Base-by-base conservation (phyloP, 257 asterid species). In the Lavandula angustifolia region DNA sequence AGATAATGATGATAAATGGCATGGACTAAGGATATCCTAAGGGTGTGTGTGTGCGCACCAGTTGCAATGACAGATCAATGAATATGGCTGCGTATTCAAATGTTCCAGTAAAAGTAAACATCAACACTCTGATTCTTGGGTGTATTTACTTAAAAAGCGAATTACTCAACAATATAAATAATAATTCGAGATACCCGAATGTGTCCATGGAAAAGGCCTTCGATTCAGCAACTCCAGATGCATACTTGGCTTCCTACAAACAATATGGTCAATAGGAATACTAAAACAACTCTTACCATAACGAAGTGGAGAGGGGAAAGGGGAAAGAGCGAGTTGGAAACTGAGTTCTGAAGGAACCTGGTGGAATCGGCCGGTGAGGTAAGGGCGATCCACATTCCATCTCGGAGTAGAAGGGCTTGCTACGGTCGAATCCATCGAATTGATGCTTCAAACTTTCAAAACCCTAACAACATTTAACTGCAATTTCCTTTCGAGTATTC, bases 371-470 rank as follows among this genome's bases (percentile, higher is more conserved):
- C 91, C 91, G 17, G 92, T 86, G 54, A 81, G 92, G 62, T 84
- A 89, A 60, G 96, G 95, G 64, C 95, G 92, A 68, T 84, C 90
- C 18, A 78, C 77, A 54, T 88, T 88, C 95, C 96, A 88, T 60
- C 58, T 75, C 56, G 96, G 96, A 55, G 90, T 83, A 18, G 82
- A 73, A 46, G 87, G 82, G 64, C 81, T 60, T 57, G 79, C 64
- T 38, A 64, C 51, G 14, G 78, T 43, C 10, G 86, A 72, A 57
- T 87, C 95, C 92, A 82, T 84, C 41, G 38, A 31, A 34, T 49
- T 53, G 48, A 54, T 58, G 64, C 41, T 13, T 33, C 6, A 52
- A 63, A 32, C 27, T 55, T 34, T 56, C 4, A 51, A 48, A 75
- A 62, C 79, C 79, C 81, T 65, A 75, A 40, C 32, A 63, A 50